Evolutionary conservation across 306 rosid genomes (phyloP).

Genomic region (Vachellia pachyceras): DNA sequence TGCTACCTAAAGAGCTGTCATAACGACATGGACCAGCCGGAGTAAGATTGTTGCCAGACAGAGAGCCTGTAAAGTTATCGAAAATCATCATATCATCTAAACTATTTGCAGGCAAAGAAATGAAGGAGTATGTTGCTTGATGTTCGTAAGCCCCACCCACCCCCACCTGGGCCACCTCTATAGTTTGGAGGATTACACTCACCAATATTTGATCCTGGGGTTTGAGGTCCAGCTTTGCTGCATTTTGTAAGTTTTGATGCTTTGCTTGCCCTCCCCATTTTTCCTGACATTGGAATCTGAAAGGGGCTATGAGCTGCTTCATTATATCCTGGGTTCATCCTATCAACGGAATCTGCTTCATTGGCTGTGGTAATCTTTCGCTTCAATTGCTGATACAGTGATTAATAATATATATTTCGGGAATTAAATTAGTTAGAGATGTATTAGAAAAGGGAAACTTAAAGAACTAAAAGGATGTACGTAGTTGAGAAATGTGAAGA

Average conservation of each 20-base stretch:
- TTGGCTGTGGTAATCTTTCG: constrained; percentile 68
- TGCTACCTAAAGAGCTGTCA: constrained; percentile 94
- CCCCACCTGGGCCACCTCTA: constrained; percentile 9
- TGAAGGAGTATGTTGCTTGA: constrained; percentile 2
- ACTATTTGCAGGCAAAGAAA: constrained; percentile 14
- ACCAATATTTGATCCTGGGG: constrained; percentile 79
- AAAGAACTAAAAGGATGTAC: background rate
- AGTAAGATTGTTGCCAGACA: constrained; percentile 80
- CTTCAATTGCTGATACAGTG: constrained; percentile 65
- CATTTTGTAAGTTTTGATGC: constrained; percentile 74
- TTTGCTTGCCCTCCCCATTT: constrained; percentile 73
- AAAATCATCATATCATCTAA: constrained; percentile 13
- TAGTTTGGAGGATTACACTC: constrained; percentile 40
- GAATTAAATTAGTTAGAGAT: constrained; percentile 28
- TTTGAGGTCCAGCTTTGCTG: constrained; percentile 76
- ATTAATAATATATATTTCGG: constrained; percentile 27
- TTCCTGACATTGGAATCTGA: constrained; percentile 76
- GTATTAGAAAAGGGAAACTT: constrained; percentile 8
- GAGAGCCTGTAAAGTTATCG: constrained; percentile 75
- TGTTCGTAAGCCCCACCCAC: constrained; percentile 29
- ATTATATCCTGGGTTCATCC: constrained; percentile 57
- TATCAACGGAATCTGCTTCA: constrained; percentile 74
- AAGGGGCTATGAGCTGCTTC: constrained; percentile 58
- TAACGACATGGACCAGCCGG: constrained; percentile 98
- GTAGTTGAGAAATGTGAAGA: constrained; percentile 29